These are phyloP conservation scores for Vigna reflexopilosa DNA, from an alignment of 306 rosid species.

Conservation along the genomic window DNA sequence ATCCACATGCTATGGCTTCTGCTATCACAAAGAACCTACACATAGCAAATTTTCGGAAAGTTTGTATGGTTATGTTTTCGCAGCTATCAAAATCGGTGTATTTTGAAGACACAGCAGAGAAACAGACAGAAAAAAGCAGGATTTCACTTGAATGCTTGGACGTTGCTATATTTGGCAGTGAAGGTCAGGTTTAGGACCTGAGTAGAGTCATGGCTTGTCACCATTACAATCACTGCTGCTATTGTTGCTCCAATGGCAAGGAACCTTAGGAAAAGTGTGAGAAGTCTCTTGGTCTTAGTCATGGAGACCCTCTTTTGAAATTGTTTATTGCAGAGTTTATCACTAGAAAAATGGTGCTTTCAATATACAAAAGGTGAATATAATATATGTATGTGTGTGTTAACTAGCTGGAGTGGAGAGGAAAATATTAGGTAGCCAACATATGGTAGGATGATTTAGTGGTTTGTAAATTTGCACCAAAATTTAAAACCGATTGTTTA, in stretches of 20 bases:
- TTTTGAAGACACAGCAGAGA: too few species aligned
- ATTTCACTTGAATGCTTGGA: slow-evolving; percentile 40
- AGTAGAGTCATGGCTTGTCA: slow-evolving; percentile 44
- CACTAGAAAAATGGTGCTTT: slow-evolving; percentile 1
- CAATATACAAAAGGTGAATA: neutral
- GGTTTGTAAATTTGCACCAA: neutral
- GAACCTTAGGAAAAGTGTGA: slow-evolving; percentile 30
- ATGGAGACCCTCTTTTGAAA: neutral
- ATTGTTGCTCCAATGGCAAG: slow-evolving; percentile 43
- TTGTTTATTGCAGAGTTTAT: neutral
- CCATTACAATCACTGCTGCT: slow-evolving; percentile 40
- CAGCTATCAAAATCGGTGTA: too few species aligned
- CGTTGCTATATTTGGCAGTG: slow-evolving; percentile 41
- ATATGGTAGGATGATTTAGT: neutral
- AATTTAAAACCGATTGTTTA: slow-evolving; percentile 11
- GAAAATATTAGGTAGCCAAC: slow-evolving; percentile 36
- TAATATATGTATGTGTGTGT: neutral
- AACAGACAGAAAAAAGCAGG: neutral
- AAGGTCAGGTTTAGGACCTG: slow-evolving; percentile 40
- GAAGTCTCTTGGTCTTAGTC: slow-evolving; percentile 35
- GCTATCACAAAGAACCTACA: slow-evolving; percentile 45
- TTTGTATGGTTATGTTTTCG: neutral
- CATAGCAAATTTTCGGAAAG: neutral
- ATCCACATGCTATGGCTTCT: slow-evolving; percentile 44
- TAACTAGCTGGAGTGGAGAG: neutral